phyloP scores from a whole-genome alignment of 495 filamentous ascomycete species.

The Tuber melanosporum region DNA sequence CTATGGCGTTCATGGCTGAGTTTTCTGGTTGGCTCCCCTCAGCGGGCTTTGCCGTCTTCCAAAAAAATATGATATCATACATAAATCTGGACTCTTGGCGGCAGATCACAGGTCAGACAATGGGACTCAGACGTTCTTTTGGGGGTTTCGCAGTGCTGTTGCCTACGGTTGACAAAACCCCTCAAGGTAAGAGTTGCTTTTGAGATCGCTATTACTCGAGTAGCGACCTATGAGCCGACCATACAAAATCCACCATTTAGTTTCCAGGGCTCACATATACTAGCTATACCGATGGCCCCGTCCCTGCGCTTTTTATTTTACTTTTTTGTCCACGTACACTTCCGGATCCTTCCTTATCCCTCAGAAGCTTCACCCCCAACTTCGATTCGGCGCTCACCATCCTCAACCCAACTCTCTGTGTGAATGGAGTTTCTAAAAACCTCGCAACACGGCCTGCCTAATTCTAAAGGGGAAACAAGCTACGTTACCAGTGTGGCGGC shows the following conservation, averaged over 20 bases:
- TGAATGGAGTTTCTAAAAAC: neutral
- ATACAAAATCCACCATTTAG: neutral
- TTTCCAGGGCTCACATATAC: neutral
- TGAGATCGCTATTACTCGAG: neutral
- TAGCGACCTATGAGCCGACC: neutral
- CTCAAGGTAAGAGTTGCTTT: neutral
- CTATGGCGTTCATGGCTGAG: neutral
- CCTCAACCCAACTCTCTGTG: neutral
- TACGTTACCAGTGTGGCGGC: neutral
- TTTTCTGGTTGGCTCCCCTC: neutral
- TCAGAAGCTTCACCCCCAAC: neutral
- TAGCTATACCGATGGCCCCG: neutral
- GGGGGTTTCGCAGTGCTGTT: neutral
- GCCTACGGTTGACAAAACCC: neutral
- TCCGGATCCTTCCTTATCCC: neutral
- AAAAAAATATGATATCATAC: neutral
- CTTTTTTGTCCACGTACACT: neutral
- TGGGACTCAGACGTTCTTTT: neutral
- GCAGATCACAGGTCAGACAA: neutral
- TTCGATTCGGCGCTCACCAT: neutral
- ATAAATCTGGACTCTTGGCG: neutral
- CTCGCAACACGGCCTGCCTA: neutral
- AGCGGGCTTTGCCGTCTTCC: neutral
- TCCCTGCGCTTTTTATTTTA: neutral
- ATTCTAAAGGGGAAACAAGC: neutral